Evolutionary conservation across 768 basidiomycete species (phyloP), one percentile per base, ranked within the genome.

Genomic region (Boletus rubroflammeus): DNA sequence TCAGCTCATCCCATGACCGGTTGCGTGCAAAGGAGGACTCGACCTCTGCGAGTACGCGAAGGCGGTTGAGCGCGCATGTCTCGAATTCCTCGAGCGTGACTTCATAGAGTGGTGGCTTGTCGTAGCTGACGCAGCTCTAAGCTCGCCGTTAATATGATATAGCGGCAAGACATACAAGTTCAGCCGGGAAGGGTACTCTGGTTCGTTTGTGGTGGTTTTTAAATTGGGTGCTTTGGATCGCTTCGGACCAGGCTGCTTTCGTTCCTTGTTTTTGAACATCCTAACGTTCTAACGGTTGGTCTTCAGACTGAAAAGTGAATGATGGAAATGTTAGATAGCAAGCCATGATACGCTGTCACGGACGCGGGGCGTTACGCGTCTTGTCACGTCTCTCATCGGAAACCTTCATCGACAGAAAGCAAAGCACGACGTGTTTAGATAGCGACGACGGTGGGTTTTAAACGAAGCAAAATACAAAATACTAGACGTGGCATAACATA

Each of bases 41-140:
- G 51, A 97, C 95, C 67, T 95, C 93, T 15, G 90, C 88, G 17
- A 97, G 80, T 17, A 97, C 79, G 26, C 92, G 84, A 31, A 99
- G 79, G 35, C 97, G 77, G 60, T 96, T 85, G 21, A 99, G 77
- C 0, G 97, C 97, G 66, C 81, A 90, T 3, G 80, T 85, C 68
- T 99, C 97, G 61, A 99, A 99, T 58, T 98, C 90, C 68, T 98
- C 97, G 17, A 98, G 76, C 1, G 93, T 93, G 19, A 98, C 86
- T 63, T 98, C 93, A 52, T 85, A 86, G 15, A 80, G 70, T 19
- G 97, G 97, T 21, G 95, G 91, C 17, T 67, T 73, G 61, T 95
- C 88, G 66, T 99, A 98, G 71, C 94, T 97, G 47, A 21, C 19
- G 52, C n/a, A 25, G 10, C 15, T 26, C 28, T 67, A 10, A 67